Evolutionary conservation across 2,329 filamentous ascomycete species (phyloP).

Genomic region (Trichophyton rubrum): DNA sequence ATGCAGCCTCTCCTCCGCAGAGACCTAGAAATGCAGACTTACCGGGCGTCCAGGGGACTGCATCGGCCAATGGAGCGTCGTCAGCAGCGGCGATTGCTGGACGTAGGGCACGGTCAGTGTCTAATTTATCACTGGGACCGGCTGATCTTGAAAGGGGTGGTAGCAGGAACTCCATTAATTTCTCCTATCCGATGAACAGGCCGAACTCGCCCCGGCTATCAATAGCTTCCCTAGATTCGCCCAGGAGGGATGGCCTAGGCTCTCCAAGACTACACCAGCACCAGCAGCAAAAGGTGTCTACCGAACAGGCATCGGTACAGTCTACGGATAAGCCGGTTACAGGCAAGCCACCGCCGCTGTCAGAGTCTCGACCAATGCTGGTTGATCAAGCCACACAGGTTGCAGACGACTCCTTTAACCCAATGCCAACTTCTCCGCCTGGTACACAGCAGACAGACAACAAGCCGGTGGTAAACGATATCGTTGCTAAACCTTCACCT

Average conservation of each 20-base stretch:
- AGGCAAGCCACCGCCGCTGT: not conserved
- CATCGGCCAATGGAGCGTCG: constrained; percentile 29
- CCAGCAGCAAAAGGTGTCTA: not conserved
- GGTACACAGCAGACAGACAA: not conserved
- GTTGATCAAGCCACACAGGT: not conserved
- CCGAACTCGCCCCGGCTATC: constrained; percentile 29
- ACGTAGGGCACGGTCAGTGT: constrained; percentile 20
- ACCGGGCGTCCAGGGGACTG: constrained; percentile 36
- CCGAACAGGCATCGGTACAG: not conserved
- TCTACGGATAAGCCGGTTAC: not conserved
- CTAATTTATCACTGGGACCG: constrained; percentile 17
- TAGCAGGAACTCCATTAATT: constrained; percentile 37
- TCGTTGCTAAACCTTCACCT: not conserved
- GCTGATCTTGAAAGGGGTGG: constrained; percentile 27
- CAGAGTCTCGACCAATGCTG: not conserved
- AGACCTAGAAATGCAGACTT: constrained; percentile 42
- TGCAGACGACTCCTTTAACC: not conserved
- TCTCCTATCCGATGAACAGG: constrained; percentile 35
- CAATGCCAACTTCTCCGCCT: not conserved
- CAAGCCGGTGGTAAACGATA: not conserved
- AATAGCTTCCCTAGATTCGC: not conserved
- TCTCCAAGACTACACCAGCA: not conserved
- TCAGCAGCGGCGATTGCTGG: constrained; percentile 31
- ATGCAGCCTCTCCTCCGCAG: constrained; percentile 22
- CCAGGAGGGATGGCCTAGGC: not conserved